These are phyloP conservation scores for Pistacia atlantica DNA, from an alignment of 345 rosid species.

Conservation along the genomic window DNA sequence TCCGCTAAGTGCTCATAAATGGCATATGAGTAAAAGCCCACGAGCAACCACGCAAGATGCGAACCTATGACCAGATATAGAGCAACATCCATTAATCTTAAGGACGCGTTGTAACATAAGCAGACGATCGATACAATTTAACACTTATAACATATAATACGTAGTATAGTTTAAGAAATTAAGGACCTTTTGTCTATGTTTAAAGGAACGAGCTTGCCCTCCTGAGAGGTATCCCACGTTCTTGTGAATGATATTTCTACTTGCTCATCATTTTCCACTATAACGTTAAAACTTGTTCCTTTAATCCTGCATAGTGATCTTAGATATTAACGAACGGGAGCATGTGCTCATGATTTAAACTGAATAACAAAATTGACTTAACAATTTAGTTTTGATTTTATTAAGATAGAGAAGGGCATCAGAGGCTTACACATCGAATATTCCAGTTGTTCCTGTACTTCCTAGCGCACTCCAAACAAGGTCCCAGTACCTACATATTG, in stretches of 20 bases:
- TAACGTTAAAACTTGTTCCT: constrained; percentile 56
- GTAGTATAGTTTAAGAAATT: no score
- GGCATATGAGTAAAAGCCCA: constrained; percentile 91
- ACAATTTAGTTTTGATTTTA: background rate
- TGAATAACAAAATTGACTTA: background rate
- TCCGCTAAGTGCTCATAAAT: constrained; percentile 69
- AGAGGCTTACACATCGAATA: constrained; percentile 69
- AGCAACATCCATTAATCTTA: no score
- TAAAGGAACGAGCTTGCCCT: constrained; percentile 47
- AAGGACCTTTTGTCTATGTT: constrained; percentile 68
- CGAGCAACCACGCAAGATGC: constrained; percentile 65
- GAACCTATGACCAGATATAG: constrained; percentile 42
- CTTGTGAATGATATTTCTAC: constrained; percentile 70
- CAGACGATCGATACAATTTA: no score
- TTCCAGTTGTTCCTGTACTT: constrained; percentile 48
- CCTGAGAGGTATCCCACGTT: constrained; percentile 51
- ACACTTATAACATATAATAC: no score
- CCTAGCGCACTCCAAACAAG: constrained; percentile 69
- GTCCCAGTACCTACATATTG: constrained; percentile 69
- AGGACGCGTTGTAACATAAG: no score
- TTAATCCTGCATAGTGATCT: constrained; percentile 43
- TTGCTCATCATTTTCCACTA: constrained; percentile 49
- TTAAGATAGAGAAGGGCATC: background rate
- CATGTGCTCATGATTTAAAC: background rate
- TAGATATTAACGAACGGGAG: background rate